Base-by-base conservation (phyloP, 768 basidiomycete genomes). In the Filobasidium wieringae region DNA sequence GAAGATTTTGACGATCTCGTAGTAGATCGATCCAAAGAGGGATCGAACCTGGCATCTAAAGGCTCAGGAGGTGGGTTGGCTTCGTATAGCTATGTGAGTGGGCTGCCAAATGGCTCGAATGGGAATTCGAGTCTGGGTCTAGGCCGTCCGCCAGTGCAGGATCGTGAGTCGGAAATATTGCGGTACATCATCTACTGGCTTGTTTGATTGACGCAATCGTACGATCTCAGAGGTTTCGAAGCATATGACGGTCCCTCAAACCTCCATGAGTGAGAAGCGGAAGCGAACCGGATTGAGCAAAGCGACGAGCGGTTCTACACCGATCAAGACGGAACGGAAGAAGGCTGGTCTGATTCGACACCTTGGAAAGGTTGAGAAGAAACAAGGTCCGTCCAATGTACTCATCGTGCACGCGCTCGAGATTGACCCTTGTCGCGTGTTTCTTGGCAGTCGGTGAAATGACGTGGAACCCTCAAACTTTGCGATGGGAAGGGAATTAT, bases 401-500 rank as follows among this genome's bases (percentile, higher is more conserved):
- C 2, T 39, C 22, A 51, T 15, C 43, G 14, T 24, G 2, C 11
- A 24, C 27, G 30, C 36, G 19, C 7, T 9, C 36, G 5, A 34
- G 2, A 26, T 33, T 51, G 6, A 49, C 43, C 6, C 6, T 22
- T 14, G n/a, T 47, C 24, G 30, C 29, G 53, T 24, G 1, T 22
- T 19, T 27, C 37, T 8, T 67, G 93, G 93, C 89, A 45, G 81
- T 93, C 57, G 91, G 90, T 22, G 88, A 92, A 55, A 99, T 99
- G 93, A 87, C 82, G 67, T 99, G 90, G 88, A 97, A 99, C 74
- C 92, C 93, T 37, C 77, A 75, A 17, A 83, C 83, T 1, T 80
- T 87, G 15, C 85, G 88, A 33, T 99, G 93, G 93, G 93, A 99
- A 78, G 93, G 93, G 53, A 97, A 99, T 72, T 93, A 99, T 63